Evolutionary conservation across 2,329 filamentous ascomycete species (phyloP), one percentile per base, ranked within the genome.

Genomic region (Pyrenochaeta sp.): DNA sequence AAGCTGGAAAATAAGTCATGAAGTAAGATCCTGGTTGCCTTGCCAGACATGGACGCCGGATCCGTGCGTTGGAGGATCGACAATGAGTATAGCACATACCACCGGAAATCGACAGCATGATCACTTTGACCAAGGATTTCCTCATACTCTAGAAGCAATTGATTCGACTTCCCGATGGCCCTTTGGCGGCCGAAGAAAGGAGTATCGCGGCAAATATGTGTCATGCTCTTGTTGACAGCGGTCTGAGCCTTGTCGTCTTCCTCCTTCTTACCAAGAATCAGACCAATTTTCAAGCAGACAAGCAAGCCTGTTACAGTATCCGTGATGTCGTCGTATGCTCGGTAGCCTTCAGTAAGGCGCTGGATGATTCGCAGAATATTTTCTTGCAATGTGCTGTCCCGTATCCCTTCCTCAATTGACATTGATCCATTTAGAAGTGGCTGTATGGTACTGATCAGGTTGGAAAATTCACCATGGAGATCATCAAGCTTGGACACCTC

Each of bases 241-340:
- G 42, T 60, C 14, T 66, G 47, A 2, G 58, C 53, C 23, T 49
- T 43, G 3, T 57, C 45, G 31, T 67, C 61, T 29, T 58, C 49
- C 18, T 65, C 63, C 45, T 61, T 66, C 14, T 62, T 60, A 3
- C 63, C 66, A 2, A 96, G 76, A 0, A 85, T 88, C 29, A 96
- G 76, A 2, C 92, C 93, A 54, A 96, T 79, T 61, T 89, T 86
- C 9, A 98, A 79, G 63, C 91, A 91, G 52, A 90, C 87, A 37
- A 98, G 80, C 59, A 97, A 90, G 46, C 90, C 91, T 39, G 92
- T 82, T 10, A 92, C 83, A 3, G 92, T 93, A 39, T 85, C 82
- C 0, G 90, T 90, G 63, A 98, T 85, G 69, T 99, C 95, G 56
- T 92, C 90, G 67, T 97, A 98, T 12, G 87, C 87, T 33, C 87